Evolutionary conservation across 768 basidiomycete genomes (phyloP), one percentile per base, ranked within the genome.

Genomic region (Ephemerocybe angulata): DNA sequence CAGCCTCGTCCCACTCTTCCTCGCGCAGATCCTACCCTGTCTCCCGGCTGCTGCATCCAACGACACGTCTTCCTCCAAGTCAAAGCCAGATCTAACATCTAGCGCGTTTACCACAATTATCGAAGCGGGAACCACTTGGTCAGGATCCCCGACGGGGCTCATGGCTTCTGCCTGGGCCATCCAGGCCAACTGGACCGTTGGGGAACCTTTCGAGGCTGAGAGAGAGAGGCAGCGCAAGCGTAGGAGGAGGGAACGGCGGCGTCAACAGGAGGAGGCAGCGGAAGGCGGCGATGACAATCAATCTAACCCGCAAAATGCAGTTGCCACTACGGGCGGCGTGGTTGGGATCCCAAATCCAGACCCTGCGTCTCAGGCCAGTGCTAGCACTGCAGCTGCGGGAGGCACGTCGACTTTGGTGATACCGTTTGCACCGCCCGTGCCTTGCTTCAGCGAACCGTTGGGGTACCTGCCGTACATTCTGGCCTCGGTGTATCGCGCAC

Each of bases 81-180:
- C 27, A 13, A 15, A 33, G n/a, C 29, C 31, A 4, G 27, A 30
- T 28, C 15, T 17, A 13, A 31, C 48, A 13, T 33, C 29, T 7
- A 33, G 48, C 11, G 48, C 48, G 30, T 50, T 50, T 19, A 50
- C 48, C 11, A 50, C 48, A 8, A n/a, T 50, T 7, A 50, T 50
- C 17, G 48, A 33, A 7, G 29, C 30, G 8, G 48, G 48, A 4
- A 35, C 30, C 7, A 50, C 48, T 19, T 33, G 29, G 30, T 2
- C 46, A 3, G 25, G 30, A 10, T 17, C 28, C 30, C 19, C 30
- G 3, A 27, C 48, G 13, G 12, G n/a, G 19, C 29, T 35, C n/a
- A 31, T 50, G 31, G 31, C 48, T 8, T 50, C 48, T 19, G 35
- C 30, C 30, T 33, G 48, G 21, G 48, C 48, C 17, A 33, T 50